These are phyloP conservation scores for Arxiozyma bovina DNA, from an alignment of 1,139 yeast species.

Conservation along the genomic window DNA sequence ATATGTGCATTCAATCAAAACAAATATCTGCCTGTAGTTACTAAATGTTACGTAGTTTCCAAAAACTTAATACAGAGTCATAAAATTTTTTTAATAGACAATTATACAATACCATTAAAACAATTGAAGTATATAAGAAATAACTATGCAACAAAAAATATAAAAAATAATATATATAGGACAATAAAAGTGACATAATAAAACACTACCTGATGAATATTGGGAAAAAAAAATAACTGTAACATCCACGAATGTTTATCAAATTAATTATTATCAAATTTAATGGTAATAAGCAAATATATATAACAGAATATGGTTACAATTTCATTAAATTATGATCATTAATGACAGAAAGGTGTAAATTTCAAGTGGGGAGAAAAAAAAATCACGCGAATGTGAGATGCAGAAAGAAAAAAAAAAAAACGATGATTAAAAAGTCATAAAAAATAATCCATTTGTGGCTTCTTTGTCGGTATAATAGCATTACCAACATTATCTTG, in stretches of 20 bases:
- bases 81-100: too few species aligned
- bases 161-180: too few species aligned
- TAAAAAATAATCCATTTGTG: conserved; percentile 32
- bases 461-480: conserved; percentile 30
- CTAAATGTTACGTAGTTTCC: too few species aligned
- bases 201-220: not conserved
- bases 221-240: not conserved
- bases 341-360: not conserved
- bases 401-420: not conserved
- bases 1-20: too few species aligned
- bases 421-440: not conserved
- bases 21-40: too few species aligned
- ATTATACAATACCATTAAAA: too few species aligned
- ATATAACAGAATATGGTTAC: not conserved
- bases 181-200: not conserved
- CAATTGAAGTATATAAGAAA: not conserved
- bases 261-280: too few species aligned
- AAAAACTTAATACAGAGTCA: too few species aligned
- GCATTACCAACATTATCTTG: conserved; percentile 31
- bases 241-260: not conserved
- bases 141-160: not conserved
- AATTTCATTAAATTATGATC: not conserved
- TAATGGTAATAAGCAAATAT: not conserved
- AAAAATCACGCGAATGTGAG: not conserved
- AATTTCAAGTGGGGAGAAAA: not conserved